These are phyloP conservation scores for Hygrophila difformis DNA, from an alignment of 257 asterid genomes.

Conservation along the genomic window DNA sequence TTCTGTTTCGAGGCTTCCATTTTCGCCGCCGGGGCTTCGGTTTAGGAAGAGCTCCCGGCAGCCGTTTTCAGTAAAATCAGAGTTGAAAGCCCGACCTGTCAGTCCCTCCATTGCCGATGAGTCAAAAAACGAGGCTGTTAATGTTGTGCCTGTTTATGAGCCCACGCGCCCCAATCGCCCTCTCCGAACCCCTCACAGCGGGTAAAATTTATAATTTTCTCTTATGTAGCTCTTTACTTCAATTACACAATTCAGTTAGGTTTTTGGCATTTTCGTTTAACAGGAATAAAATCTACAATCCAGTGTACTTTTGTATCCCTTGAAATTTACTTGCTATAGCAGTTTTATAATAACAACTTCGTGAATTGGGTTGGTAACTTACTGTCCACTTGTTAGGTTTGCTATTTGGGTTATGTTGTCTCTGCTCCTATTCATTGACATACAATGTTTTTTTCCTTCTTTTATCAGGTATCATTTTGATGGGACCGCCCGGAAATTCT, in stretches of 20 bases:
- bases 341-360: background rate
- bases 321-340: background rate
- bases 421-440: background rate
- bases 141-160: slow-evolving; percentile 44
- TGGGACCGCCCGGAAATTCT: slow-evolving; percentile 73
- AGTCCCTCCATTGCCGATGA: slow-evolving; percentile 13
- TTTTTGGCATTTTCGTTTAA: no score
- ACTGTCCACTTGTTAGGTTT: background rate
- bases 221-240: background rate
- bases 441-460: no score
- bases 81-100: slow-evolving; percentile 19
- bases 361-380: background rate
- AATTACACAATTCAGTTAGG: background rate
- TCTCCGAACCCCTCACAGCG: slow-evolving; percentile 93
- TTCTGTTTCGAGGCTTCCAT: slow-evolving; percentile 13
- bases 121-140: slow-evolving; percentile 11
- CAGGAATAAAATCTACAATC: no score
- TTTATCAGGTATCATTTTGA: slow-evolving; percentile 80
- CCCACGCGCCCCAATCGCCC: slow-evolving; percentile 73
- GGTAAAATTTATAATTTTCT: slow-evolving; percentile 31
- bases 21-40: slow-evolving; percentile 22
- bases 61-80: slow-evolving; percentile 20
- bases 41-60: slow-evolving; percentile 15
- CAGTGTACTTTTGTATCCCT: no score
- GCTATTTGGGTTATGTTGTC: background rate